Evolutionary conservation across 2,329 filamentous ascomycete genomes (phyloP), one percentile per base, ranked within the genome.

Genomic region (Beauveria rudraprayagi): DNA sequence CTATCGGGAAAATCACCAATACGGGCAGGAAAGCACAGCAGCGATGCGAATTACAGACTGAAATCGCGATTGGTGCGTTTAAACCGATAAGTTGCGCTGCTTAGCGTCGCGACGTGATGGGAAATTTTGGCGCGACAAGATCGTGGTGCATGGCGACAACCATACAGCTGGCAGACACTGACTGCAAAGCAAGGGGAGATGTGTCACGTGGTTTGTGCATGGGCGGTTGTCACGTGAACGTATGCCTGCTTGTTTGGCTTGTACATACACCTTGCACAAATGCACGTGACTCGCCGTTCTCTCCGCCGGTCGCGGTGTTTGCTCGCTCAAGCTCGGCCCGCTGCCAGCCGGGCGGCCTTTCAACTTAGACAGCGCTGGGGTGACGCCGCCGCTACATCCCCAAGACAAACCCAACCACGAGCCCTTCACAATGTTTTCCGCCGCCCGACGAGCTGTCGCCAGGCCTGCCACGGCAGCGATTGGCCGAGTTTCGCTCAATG

Each of bases 361-460:
- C 34, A 17, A 50, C 46, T 43, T 56, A 56, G 52, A 56, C 52
- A 56, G 37, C 51, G 43, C 60, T 34, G 26, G 34, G 52, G 60
- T 51, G 43, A 50, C 37, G 44, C 37, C 17, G 48, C 50, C 41
- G 16, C 37, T 44, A 19, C 53, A 19, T 52, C 34, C 43, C 51
- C 51, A 22, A 37, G 40, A 43, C 48, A 56, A 52, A 52, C 47
- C n/a, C 48, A 50, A 50, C 19, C 41, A 34, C 50, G 47, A 50
- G 28, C n/a, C 34, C 57, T 41, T 62, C 61, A 70, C 52, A 6
- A 75, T 76, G 74, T 64, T 74, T 62, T 67, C 65, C 53, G 66
- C 67, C 47, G 65, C 69, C 51, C 69, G 67, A 68, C 66, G 70
- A 64, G 66, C 66, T 40, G 56, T 71, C 44, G 67, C 67, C 59